Evolutionary conservation across 805 yeast genomes (phyloP).

Genomic region (Barnettozyma californica): DNA sequence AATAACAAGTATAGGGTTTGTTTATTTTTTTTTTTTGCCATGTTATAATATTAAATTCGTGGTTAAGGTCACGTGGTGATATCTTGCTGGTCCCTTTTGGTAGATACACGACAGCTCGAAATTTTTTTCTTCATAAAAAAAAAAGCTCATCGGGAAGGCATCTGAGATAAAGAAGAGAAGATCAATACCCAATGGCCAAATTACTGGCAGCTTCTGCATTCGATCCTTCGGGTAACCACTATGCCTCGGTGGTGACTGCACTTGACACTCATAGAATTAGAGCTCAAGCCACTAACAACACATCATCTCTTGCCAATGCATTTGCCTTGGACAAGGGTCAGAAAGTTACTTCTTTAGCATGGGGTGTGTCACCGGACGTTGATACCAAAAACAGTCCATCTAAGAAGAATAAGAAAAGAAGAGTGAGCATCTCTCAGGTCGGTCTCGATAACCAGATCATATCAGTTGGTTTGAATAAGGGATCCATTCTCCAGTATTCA

Average conservation of each 20-base stretch:
- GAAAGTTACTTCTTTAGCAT: slow-evolving; percentile 43
- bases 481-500: slow-evolving; percentile 59
- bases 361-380: slow-evolving; percentile 37
- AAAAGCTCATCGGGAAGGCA: not conserved
- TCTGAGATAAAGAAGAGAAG: not conserved
- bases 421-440: slow-evolving; percentile 10
- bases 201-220: slow-evolving; percentile 30
- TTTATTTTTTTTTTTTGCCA: not conserved
- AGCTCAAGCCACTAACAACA: slow-evolving; percentile 48
- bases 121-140: not conserved
- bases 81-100: not conserved
- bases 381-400: not conserved
- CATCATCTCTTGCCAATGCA: slow-evolving; percentile 38
- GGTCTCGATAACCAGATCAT: slow-evolving; percentile 41
- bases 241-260: slow-evolving; percentile 62
- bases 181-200: slow-evolving; percentile 4
- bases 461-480: slow-evolving; percentile 61
- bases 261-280: slow-evolving; percentile 67
- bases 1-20: not conserved
- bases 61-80: not conserved
- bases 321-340: slow-evolving; percentile 48
- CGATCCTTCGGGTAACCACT: slow-evolving; percentile 56
- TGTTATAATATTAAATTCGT: not conserved
- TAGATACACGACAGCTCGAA: not conserved
- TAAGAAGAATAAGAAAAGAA: slow-evolving; percentile 20